Conservation (phyloP, 495 filamentous ascomycete species). For the Friedmanniomyces endolithicus region DNA sequence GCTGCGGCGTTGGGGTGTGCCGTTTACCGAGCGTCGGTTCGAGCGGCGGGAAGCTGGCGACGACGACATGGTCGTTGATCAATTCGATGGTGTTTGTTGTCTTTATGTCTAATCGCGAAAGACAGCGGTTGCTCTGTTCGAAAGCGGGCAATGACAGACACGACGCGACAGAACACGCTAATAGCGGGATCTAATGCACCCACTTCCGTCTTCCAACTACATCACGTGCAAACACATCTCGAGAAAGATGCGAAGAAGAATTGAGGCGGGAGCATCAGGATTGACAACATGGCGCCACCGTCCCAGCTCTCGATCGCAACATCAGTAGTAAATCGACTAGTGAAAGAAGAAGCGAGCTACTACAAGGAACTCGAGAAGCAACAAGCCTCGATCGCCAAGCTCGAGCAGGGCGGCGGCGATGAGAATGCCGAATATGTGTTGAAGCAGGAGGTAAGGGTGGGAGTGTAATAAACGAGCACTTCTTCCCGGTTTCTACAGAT, state of each 20-base stretch:
- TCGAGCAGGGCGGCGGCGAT: slow-evolving; percentile 36
- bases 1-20: slow-evolving; percentile 42
- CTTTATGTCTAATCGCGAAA: no score
- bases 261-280: no score
- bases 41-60: slow-evolving; percentile 20
- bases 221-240: no score
- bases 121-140: no score
- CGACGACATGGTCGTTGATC: slow-evolving; percentile 10
- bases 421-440: slow-evolving; percentile 49
- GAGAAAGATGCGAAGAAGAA: no score
- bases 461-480: not conserved
- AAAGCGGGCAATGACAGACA: not conserved
- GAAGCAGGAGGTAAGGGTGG: slow-evolving; percentile 63
- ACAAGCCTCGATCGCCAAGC: slow-evolving; percentile 54
- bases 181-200: not conserved
- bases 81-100: no score
- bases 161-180: not conserved
- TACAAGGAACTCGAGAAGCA: slow-evolving; percentile 68
- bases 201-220: not conserved
- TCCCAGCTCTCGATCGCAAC: slow-evolving; percentile 61
- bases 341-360: slow-evolving; percentile 87
- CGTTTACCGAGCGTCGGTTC: slow-evolving; percentile 43
- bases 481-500: no score
- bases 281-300: slow-evolving; percentile 51
- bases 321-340: slow-evolving; percentile 60